A percentile compares a stretch with the other conserved stretches of the same genome.
These are phyloP conservation scores for Sporothrix inflata DNA, from an alignment of 2,329 filamentous ascomycete genomes.

Conservation along the genomic window DNA sequence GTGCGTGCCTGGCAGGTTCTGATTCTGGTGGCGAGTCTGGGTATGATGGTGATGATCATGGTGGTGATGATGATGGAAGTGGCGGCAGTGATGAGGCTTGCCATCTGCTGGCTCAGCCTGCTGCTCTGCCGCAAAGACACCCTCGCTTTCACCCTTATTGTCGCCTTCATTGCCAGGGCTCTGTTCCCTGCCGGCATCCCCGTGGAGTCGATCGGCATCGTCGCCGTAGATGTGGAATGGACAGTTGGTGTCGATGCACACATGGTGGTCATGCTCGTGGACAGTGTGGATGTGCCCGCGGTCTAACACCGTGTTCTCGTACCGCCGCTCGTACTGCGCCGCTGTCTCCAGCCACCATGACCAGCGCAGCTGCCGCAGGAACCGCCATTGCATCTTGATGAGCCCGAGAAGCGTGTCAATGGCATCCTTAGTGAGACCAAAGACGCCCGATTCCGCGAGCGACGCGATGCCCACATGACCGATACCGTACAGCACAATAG, in stretches of 20 bases:
- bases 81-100: background rate
- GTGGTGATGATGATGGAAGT: conserved; percentile 20
- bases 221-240: background rate
- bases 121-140: too few species aligned
- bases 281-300: background rate
- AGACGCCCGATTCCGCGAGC: conserved; percentile 27
- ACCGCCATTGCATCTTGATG: conserved; percentile 24
- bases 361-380: conserved; percentile 30
- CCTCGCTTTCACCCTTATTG: background rate
- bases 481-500: conserved; percentile 31
- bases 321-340: conserved; percentile 23
- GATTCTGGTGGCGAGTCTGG: background rate
- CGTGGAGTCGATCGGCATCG: background rate
- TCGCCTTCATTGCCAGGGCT: background rate
- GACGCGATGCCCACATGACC: conserved; percentile 28
- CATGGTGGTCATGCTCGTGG: background rate
- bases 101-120: background rate
- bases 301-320: background rate
- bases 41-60: background rate
- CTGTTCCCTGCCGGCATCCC: background rate
- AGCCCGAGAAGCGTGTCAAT: conserved; percentile 23
- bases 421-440: conserved; percentile 30
- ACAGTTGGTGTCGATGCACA: conserved; percentile 2
- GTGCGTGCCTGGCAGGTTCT: background rate
- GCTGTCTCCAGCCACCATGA: conserved; percentile 29